Conservation (phyloP, 2,329 filamentous ascomycete genomes). For the Colletotrichum cereale region DNA sequence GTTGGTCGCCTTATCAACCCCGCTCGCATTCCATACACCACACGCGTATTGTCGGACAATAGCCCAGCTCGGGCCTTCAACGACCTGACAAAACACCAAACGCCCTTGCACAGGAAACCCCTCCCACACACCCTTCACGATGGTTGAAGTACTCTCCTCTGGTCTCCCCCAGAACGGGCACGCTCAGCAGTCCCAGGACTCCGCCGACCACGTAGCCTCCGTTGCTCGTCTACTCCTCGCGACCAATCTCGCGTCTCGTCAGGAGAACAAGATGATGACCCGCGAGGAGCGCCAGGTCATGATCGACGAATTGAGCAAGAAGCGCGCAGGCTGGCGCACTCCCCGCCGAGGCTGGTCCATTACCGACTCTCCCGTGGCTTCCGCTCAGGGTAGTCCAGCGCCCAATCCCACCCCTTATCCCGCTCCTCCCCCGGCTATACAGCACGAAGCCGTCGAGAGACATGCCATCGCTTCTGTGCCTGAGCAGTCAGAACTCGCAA, state of each 20-base stretch:
- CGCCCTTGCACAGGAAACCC: slow-evolving; percentile 11
- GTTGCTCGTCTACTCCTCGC: slow-evolving; percentile 41
- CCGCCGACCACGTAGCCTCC: slow-evolving; percentile 38
- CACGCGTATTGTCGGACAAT: slow-evolving; percentile 20
- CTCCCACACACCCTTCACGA: slow-evolving; percentile 38
- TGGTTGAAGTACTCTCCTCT: slow-evolving; percentile 50
- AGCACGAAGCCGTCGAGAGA: slow-evolving; percentile 22
- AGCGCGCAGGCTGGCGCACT: slow-evolving; percentile 52
- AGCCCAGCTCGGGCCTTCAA: slow-evolving; percentile 21
- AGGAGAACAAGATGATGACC: slow-evolving; percentile 47
- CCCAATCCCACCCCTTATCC: slow-evolving; percentile 15
- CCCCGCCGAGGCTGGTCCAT: slow-evolving; percentile 62
- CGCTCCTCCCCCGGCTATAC: not conserved
- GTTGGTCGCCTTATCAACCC: slow-evolving; percentile 17
- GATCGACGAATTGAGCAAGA: slow-evolving; percentile 53
- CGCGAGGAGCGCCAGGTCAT: slow-evolving; percentile 57
- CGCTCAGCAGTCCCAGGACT: slow-evolving; percentile 35
- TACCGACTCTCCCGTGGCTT: slow-evolving; percentile 54
- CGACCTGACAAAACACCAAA: not conserved
- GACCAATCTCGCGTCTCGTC: slow-evolving; percentile 40
- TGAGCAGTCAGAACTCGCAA: slow-evolving; percentile 43
- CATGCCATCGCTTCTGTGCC: slow-evolving; percentile 34
- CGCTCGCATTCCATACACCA: slow-evolving; percentile 6
- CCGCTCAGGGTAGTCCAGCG: slow-evolving; percentile 38
- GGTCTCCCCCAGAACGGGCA: slow-evolving; percentile 40